Percentiles rank a stretch among this genome's conserved stretches.
These are phyloP conservation scores for Amylocarpus encephaloides DNA, from an alignment of 2,329 filamentous ascomycete genomes.

Conservation along the genomic window DNA sequence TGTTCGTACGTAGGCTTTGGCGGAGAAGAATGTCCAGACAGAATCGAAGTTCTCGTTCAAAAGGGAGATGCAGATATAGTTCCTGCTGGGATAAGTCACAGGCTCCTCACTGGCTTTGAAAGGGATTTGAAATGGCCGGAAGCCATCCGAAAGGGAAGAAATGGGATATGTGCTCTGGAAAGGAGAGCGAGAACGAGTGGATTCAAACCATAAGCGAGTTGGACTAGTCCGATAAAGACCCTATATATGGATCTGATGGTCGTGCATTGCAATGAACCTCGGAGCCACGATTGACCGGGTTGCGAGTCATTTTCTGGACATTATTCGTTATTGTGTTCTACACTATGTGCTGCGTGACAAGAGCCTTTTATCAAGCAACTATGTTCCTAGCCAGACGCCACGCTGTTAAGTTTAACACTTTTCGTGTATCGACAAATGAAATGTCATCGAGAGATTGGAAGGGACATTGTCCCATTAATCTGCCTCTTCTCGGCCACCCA, in stretches of 20 bases:
- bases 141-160: slow-evolving; percentile 49
- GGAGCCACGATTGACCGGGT: neutral
- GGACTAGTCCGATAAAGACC: slow-evolving; percentile 54
- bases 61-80: slow-evolving; percentile 59
- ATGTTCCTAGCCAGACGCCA: neutral
- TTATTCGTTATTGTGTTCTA: neutral
- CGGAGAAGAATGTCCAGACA: slow-evolving; percentile 51
- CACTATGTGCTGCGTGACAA: neutral
- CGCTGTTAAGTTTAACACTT: neutral
- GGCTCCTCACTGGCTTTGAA: slow-evolving; percentile 50
- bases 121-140: slow-evolving; percentile 61
- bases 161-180: slow-evolving; percentile 71
- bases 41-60: slow-evolving; percentile 49
- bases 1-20: slow-evolving; percentile 51
- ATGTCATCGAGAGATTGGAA: neutral
- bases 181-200: slow-evolving; percentile 47
- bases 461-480: slow-evolving; percentile 3
- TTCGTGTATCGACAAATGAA: neutral
- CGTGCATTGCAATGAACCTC: slow-evolving; percentile 29
- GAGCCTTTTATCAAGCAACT: neutral
- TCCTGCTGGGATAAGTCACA: slow-evolving; percentile 60
- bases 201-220: slow-evolving; percentile 42
- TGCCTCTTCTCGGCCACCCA: slow-evolving; percentile 48
- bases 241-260: slow-evolving; percentile 50
- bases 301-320: neutral